phyloP scores from a whole-genome alignment of 495 filamentous ascomycete species.

The Hypoxylon perforatum region DNA sequence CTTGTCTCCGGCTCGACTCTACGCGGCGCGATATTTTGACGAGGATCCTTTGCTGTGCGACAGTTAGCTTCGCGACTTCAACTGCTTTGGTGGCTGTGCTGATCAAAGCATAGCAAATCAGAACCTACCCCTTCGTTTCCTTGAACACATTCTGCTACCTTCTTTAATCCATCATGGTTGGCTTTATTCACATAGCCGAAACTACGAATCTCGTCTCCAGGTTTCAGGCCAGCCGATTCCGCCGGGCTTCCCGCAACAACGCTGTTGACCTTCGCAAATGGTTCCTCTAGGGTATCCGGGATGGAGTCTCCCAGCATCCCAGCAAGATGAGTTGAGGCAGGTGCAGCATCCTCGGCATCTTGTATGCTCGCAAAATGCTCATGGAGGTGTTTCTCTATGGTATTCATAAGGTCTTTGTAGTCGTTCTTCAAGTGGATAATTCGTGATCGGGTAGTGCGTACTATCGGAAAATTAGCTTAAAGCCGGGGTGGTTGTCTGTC shows the following conservation, averaged over 20 bases:
- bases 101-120: neutral
- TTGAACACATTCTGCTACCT: conserved; percentile 84
- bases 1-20: conserved; percentile 57
- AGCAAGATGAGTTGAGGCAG: conserved; percentile 27
- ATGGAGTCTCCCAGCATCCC: conserved; percentile 50
- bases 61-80: conserved; percentile 8
- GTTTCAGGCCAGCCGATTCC: conserved; percentile 80
- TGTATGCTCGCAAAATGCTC: conserved; percentile 72
- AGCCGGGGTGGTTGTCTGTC: neutral
- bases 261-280: conserved; percentile 92
- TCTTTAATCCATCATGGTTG: conserved; percentile 87
- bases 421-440: conserved; percentile 94
- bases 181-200: conserved; percentile 84
- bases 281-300: conserved; percentile 64
- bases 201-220: conserved; percentile 82
- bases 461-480: conserved; percentile 55
- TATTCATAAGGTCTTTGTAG: conserved; percentile 86
- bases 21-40: conserved; percentile 73
- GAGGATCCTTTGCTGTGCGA: conserved; percentile 68
- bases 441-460: conserved; percentile 88
- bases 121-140: conserved; percentile 88
- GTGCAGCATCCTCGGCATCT: conserved; percentile 45
- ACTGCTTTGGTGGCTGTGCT: neutral
- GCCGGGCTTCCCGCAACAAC: conserved; percentile 85
- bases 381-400: conserved; percentile 85